Conservation (phyloP, 345 rosid genomes). For the Salix caprea region DNA sequence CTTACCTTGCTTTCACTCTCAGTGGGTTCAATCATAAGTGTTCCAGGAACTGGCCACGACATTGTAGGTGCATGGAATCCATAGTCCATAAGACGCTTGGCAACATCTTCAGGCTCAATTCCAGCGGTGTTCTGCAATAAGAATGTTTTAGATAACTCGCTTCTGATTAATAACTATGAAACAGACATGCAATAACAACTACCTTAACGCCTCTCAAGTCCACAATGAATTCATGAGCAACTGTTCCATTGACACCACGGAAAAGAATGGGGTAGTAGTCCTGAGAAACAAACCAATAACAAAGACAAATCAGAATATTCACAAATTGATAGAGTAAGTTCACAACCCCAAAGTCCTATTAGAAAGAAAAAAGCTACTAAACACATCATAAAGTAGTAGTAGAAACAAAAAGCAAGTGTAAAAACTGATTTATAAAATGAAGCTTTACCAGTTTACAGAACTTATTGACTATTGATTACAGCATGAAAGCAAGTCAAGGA, state of each 20-base stretch:
- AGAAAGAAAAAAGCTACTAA: background rate
- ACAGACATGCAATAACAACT: background rate
- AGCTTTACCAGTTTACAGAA: background rate
- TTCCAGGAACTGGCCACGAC: constrained; percentile 99
- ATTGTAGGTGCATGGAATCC: constrained; percentile 98
- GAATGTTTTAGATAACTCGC: constrained; percentile 6
- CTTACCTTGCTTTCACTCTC: constrained; percentile 99
- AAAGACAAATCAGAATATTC: background rate
- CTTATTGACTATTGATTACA: background rate
- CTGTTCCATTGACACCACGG: constrained; percentile 93
- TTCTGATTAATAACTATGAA: background rate
- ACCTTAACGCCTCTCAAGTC: constrained; percentile 96
- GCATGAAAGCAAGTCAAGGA: constrained; percentile 8
- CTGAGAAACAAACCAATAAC: constrained; percentile 35
- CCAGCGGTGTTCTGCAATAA: constrained; percentile 72
- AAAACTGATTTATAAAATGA: background rate
- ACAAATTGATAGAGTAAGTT: background rate
- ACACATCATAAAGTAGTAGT: background rate
- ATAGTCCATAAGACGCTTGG: constrained; percentile 92
- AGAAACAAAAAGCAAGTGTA: background rate
- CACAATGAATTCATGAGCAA: constrained; percentile 91
- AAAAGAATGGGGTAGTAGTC: constrained; percentile 78
- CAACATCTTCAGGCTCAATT: constrained; percentile 96
- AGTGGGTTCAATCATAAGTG: constrained; percentile 98
- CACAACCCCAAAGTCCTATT: background rate